phyloP scores from a whole-genome alignment of 306 rosid species.

The Alnus rubra region DNA sequence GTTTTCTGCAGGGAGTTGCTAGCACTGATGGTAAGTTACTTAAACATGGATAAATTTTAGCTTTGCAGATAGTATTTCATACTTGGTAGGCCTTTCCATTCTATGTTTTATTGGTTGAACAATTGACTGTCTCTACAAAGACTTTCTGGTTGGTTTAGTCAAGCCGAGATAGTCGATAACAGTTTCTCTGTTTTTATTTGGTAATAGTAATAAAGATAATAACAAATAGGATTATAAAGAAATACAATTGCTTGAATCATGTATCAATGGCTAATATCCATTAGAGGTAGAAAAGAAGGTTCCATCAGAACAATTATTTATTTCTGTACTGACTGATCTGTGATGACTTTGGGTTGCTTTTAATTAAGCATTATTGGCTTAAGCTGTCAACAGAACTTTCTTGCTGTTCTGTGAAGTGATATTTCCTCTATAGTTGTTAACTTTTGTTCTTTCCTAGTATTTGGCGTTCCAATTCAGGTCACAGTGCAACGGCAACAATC shows the following conservation, averaged over 20 bases:
- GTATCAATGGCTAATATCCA: no score
- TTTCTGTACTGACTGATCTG: not conserved
- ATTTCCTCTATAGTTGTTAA: not conserved
- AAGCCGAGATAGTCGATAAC: not conserved
- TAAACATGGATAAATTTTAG: not conserved
- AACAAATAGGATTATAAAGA: no score
- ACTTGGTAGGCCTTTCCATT: not conserved
- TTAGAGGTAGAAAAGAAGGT: no score
- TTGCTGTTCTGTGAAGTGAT: not conserved
- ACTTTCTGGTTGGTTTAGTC: not conserved
- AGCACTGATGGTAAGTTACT: conserved; percentile 82
- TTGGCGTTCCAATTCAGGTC: conserved; percentile 90
- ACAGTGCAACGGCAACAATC: conserved; percentile 80
- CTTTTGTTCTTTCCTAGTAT: conserved; percentile 49
- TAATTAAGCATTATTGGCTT: not conserved
- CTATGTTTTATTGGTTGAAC: not conserved
- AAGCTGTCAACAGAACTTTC: conserved; percentile 2
- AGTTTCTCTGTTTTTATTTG: not conserved
- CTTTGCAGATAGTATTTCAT: not conserved
- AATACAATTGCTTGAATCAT: no score
- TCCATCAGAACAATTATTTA: no score
- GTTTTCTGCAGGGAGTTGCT: conserved; percentile 80
- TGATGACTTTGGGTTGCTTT: not conserved
- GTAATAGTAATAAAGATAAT: not conserved
- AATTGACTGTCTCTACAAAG: not conserved